Evolutionary conservation across 495 filamentous ascomycete species (phyloP).

Genomic region (Xylaria venustula): DNA sequence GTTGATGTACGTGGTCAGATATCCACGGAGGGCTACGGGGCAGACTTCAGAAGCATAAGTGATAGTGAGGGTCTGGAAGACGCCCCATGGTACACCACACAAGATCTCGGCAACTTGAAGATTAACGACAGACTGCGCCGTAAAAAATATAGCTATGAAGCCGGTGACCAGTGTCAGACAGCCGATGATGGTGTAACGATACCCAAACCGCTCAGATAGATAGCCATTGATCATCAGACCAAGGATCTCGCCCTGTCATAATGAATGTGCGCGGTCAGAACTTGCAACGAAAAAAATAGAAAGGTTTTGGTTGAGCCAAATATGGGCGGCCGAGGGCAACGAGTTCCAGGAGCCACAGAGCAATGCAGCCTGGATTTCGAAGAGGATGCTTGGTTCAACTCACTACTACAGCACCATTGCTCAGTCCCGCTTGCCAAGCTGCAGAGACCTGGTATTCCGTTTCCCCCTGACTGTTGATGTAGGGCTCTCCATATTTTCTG

Average conservation of each 20-base stretch:
- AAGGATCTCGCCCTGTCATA: constrained; percentile 63
- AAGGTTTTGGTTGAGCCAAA: too few relatives aligned
- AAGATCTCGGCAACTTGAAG: constrained; percentile 74
- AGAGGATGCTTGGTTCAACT: constrained; percentile 16
- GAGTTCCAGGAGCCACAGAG: too few relatives aligned
- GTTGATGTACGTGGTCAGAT: constrained; percentile 79
- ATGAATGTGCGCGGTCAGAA: constrained; percentile 36
- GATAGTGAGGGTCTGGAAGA: constrained; percentile 76
- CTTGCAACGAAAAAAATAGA: too few relatives aligned
- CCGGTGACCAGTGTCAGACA: constrained; percentile 64
- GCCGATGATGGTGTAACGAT: constrained; percentile 66
- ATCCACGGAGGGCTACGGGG: constrained; percentile 68
- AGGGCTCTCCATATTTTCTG: constrained; percentile 62
- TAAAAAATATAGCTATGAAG: constrained; percentile 77
- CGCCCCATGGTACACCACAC: constrained; percentile 75
- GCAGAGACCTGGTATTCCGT: constrained; percentile 64
- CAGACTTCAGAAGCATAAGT: constrained; percentile 81
- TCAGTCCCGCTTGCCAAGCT: constrained; percentile 74
- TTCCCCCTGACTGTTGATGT: constrained; percentile 44
- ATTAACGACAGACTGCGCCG: constrained; percentile 64
- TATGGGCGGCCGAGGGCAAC: too few relatives aligned
- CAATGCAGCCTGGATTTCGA: not conserved
- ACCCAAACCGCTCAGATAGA: constrained; percentile 73
- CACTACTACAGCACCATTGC: constrained; percentile 54
- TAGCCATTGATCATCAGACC: constrained; percentile 75